Evolutionary conservation across 2,329 filamentous ascomycete species (phyloP).

Genomic region (Hysterium pulicare): DNA sequence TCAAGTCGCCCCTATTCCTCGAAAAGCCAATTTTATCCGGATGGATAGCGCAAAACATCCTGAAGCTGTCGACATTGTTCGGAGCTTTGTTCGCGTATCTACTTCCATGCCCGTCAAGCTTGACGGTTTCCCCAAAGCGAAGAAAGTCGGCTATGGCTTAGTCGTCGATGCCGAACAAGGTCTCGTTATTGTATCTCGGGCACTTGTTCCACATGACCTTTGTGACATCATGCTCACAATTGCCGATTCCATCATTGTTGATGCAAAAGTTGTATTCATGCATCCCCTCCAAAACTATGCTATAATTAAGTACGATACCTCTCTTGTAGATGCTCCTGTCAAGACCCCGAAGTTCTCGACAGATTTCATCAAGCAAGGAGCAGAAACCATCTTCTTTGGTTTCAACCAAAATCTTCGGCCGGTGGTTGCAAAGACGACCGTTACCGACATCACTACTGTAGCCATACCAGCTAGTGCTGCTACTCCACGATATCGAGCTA

Average conservation of each 20-base stretch:
- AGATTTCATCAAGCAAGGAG: slow-evolving; percentile 83
- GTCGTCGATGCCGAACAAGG: slow-evolving; percentile 98
- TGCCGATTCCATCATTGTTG: slow-evolving; percentile 91
- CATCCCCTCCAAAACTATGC: slow-evolving; percentile 97
- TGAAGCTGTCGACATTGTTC: slow-evolving; percentile 87
- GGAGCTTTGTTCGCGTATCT: slow-evolving; percentile 89
- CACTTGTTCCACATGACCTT: slow-evolving; percentile 92
- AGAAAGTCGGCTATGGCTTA: slow-evolving; percentile 91
- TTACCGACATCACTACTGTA: slow-evolving; percentile 96
- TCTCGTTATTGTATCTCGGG: slow-evolving; percentile 87
- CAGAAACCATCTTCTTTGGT: slow-evolving; percentile 94
- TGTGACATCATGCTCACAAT: slow-evolving; percentile 97
- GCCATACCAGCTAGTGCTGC: slow-evolving; percentile 91
- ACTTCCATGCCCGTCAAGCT: slow-evolving; percentile 94
- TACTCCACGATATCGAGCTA: slow-evolving; percentile 87
- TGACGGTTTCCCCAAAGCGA: slow-evolving; percentile 93
- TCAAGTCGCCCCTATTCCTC: slow-evolving; percentile 65
- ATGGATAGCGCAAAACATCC: slow-evolving; percentile 84
- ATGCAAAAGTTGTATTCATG: slow-evolving; percentile 91
- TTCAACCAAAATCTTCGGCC: slow-evolving; percentile 95
- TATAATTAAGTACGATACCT: slow-evolving; percentile 90
- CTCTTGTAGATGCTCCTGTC: slow-evolving; percentile 88
- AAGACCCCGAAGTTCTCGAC: slow-evolving; percentile 80
- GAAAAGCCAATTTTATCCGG: slow-evolving; percentile 86
- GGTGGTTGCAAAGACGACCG: slow-evolving; percentile 87